These are phyloP conservation scores for Alternaria viburni DNA, from an alignment of 2,329 filamentous ascomycete genomes.

Conservation along the genomic window DNA sequence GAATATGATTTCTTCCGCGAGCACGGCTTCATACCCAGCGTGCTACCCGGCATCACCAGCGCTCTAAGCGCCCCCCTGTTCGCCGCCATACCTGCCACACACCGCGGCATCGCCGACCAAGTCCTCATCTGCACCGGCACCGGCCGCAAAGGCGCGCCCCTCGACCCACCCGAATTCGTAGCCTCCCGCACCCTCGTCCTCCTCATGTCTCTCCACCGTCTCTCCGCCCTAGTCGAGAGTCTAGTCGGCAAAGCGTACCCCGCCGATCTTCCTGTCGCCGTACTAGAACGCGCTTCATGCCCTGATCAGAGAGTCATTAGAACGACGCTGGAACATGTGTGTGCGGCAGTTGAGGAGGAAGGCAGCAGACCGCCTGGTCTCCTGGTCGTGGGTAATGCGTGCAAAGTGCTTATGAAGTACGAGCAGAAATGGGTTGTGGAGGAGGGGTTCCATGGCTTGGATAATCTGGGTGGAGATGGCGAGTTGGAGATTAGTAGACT, in stretches of 20 bases:
- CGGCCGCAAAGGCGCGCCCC: conserved; percentile 83
- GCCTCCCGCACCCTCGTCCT: conserved; percentile 84
- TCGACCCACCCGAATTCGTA: conserved; percentile 80
- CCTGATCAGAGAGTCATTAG: conserved; percentile 92
- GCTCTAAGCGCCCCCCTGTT: conserved; percentile 88
- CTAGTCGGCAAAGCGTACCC: conserved; percentile 70
- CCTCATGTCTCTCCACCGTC: conserved; percentile 90
- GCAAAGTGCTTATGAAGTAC: conserved; percentile 72
- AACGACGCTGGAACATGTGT: conserved; percentile 81
- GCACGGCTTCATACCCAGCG: conserved; percentile 71
- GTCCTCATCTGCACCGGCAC: conserved; percentile 97
- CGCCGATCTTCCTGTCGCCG: conserved; percentile 80
- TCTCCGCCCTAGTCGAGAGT: conserved; percentile 74
- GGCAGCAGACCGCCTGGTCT: conserved; percentile 89
- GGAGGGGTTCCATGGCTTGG: conserved; percentile 81
- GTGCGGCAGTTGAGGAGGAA: conserved; percentile 82
- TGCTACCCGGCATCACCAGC: conserved; percentile 89
- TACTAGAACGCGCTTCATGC: conserved; percentile 92
- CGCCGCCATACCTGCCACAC: conserved; percentile 84
- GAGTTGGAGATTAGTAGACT: conserved; percentile 30
- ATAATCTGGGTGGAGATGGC: conserved; percentile 48
- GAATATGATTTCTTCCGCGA: conserved; percentile 84
- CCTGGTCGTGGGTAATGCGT: conserved; percentile 83
- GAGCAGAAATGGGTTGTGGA: conserved; percentile 80
- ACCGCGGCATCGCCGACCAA: conserved; percentile 88